Percentiles rank a stretch among this genome's conserved stretches.
Conservation (phyloP, 306 rosid genomes). For the Arachis hypogaea region DNA sequence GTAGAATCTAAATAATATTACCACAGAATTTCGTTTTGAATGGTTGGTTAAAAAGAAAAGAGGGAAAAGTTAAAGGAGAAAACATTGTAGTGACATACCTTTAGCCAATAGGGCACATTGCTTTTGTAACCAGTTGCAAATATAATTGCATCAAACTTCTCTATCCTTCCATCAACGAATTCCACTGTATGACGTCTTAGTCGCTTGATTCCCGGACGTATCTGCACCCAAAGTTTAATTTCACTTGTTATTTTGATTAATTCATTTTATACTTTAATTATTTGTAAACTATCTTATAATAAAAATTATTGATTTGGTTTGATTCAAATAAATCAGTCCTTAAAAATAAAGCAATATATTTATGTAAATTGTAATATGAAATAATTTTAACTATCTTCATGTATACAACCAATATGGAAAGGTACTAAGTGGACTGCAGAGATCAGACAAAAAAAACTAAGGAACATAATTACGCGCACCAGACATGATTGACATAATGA, state of each 20-base stretch:
- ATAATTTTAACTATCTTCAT: too few relatives aligned
- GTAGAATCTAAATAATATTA: too few relatives aligned
- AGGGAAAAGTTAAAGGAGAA: background rate
- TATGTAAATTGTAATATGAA: too few relatives aligned
- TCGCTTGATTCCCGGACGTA: slow-evolving; percentile 66
- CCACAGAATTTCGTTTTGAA: background rate
- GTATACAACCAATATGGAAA: too few relatives aligned
- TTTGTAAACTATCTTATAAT: too few relatives aligned
- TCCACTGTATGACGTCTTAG: slow-evolving; percentile 61
- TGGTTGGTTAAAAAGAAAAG: background rate
- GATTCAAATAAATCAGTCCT: too few relatives aligned
- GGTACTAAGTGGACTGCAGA: background rate
- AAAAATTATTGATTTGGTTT: too few relatives aligned
- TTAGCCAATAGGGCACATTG: slow-evolving; percentile 85
- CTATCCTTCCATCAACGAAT: slow-evolving; percentile 56
- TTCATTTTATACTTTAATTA: too few relatives aligned
- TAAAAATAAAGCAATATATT: too few relatives aligned
- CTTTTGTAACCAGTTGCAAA: slow-evolving; percentile 90
- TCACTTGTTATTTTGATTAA: background rate
- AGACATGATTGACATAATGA: slow-evolving; percentile 17
- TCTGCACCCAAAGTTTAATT: slow-evolving; percentile 42
- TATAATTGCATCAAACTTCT: slow-evolving; percentile 67
- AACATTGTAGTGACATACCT: slow-evolving; percentile 45
- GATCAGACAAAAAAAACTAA: slow-evolving; percentile 16
- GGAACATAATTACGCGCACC: background rate